Conservation (phyloP, 208 protist species). For the Trypanosoma vivax region DNA sequence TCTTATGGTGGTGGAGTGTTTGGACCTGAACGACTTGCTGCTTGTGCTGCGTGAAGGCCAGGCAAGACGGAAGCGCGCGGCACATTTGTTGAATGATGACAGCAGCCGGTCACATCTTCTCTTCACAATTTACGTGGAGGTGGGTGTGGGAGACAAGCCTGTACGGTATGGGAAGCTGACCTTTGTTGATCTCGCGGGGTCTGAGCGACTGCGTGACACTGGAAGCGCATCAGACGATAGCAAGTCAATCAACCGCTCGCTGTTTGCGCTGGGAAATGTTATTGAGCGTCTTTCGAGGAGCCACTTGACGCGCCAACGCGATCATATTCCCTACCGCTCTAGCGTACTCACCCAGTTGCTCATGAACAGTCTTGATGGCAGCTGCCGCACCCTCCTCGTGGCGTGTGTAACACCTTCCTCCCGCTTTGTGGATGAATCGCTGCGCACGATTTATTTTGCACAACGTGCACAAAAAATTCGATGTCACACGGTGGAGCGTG, state of each 20-base stretch:
- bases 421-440: constrained; percentile 68
- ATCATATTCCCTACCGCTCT: constrained; percentile 81
- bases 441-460: constrained; percentile 76
- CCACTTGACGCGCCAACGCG: background rate
- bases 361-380: constrained; percentile 78
- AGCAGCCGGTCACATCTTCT: constrained; percentile 89
- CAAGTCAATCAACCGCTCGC: constrained; percentile 84
- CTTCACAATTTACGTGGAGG: constrained; percentile 80
- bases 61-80: constrained; percentile 58
- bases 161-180: constrained; percentile 69
- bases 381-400: constrained; percentile 65
- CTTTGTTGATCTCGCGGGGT: constrained; percentile 92
- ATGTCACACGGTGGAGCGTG: constrained; percentile 35
- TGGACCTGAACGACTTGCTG: constrained; percentile 59
- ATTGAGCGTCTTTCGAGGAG: constrained; percentile 64
- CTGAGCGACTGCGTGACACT: constrained; percentile 87
- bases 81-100: constrained; percentile 79
- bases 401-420: constrained; percentile 73
- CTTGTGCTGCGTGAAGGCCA: constrained; percentile 80
- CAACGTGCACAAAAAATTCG: constrained; percentile 64
- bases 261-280: constrained; percentile 88
- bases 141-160: constrained; percentile 10
- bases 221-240: constrained; percentile 67
- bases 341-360: constrained; percentile 83
- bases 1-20: constrained; percentile 76